Evolutionary conservation across 805 yeast species (phyloP).

Genomic region (Kuraishia borneana): DNA sequence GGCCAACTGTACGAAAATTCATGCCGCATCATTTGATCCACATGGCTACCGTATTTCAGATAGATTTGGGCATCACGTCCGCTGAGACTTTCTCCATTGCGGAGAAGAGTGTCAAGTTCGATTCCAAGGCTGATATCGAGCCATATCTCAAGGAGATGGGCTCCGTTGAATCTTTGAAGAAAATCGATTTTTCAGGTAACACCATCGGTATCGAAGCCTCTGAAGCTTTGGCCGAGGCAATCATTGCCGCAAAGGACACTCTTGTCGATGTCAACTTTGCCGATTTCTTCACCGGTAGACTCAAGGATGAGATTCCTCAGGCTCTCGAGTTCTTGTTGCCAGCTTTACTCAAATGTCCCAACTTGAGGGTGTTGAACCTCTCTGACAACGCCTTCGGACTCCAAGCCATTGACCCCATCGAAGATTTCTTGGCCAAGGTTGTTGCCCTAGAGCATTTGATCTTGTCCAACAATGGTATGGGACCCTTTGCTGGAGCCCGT

Average conservation of each 20-base stretch:
- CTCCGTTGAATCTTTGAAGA: constrained; percentile 24
- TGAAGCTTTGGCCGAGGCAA: constrained; percentile 48
- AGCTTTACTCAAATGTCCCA: constrained; percentile 56
- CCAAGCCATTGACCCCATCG: constrained; percentile 86
- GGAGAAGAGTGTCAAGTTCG: constrained; percentile 68
- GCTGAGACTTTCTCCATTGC: constrained; percentile 50
- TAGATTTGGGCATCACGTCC: constrained; percentile 28
- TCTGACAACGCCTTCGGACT: constrained; percentile 97
- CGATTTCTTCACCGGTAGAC: constrained; percentile 90
- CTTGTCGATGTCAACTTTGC: constrained; percentile 67
- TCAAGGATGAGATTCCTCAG: constrained; percentile 88
- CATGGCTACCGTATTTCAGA: constrained; percentile 22
- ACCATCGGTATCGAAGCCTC: constrained; percentile 92
- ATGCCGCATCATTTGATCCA: background rate
- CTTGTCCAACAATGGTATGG: constrained; percentile 93
- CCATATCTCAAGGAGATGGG: constrained; percentile 54
- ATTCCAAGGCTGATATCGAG: constrained; percentile 59
- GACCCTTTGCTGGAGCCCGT: constrained; percentile 94
- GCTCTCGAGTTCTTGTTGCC: constrained; percentile 66
- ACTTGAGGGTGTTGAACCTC: constrained; percentile 64
- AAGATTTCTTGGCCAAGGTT: constrained; percentile 64
- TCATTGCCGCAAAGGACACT: constrained; percentile 28
- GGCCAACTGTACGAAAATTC: background rate
- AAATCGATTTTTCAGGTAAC: constrained; percentile 82
- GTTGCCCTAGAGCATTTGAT: constrained; percentile 76